phyloP scores from a whole-genome alignment of 495 filamentous ascomycete genomes.

The Lasiosphaeris hirsuta region DNA sequence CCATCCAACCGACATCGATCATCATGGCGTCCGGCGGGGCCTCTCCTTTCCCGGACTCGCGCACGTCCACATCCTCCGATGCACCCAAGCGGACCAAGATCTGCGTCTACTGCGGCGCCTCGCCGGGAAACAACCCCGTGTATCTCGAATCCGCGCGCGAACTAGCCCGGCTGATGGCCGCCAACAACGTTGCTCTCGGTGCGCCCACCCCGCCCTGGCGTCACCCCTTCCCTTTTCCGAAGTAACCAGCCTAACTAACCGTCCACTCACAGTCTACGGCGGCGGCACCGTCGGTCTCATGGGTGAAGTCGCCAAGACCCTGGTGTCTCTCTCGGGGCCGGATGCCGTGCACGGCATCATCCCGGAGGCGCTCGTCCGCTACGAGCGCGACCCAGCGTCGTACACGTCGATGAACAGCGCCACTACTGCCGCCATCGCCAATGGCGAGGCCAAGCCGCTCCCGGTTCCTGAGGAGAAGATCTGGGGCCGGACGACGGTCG shows the following conservation, averaged over 20 bases:
- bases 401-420: slow-evolving; percentile 40
- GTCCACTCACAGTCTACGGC: slow-evolving; percentile 64
- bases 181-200: slow-evolving; percentile 67
- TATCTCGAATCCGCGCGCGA: slow-evolving; percentile 71
- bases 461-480: slow-evolving; percentile 60
- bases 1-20: background rate
- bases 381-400: slow-evolving; percentile 58
- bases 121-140: slow-evolving; percentile 62
- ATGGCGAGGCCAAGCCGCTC: slow-evolving; percentile 8
- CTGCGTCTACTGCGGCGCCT: slow-evolving; percentile 81
- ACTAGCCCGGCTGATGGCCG: slow-evolving; percentile 72
- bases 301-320: slow-evolving; percentile 84
- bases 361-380: slow-evolving; percentile 75
- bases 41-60: slow-evolving; percentile 31
- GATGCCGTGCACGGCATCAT: slow-evolving; percentile 89
- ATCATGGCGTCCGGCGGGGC: slow-evolving; percentile 43
- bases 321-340: slow-evolving; percentile 82
- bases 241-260: background rate
- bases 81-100: slow-evolving; percentile 49
- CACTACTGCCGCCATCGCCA: slow-evolving; percentile 28
- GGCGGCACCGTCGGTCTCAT: slow-evolving; percentile 93
- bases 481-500: slow-evolving; percentile 82
- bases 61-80: slow-evolving; percentile 28
- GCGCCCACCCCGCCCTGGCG: background rate
- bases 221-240: background rate